A percentile compares a stretch with the other conserved stretches of the same genome.
Conservation (phyloP, 495 filamentous ascomycete genomes). For the Xylaria scruposa region DNA sequence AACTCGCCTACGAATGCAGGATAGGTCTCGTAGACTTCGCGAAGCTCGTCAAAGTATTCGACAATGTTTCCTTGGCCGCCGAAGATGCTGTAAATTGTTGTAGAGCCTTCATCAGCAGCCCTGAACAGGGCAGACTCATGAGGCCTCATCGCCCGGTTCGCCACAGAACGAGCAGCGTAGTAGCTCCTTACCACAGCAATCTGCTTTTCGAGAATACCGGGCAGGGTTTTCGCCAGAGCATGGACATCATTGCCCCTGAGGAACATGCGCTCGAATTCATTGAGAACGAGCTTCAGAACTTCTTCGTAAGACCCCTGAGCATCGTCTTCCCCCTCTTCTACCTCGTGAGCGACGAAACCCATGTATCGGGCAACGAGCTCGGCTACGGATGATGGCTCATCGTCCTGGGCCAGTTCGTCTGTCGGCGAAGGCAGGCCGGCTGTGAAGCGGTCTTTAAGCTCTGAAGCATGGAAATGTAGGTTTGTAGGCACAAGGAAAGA, state of each 20-base stretch:
- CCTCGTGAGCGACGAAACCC: constrained; percentile 82
- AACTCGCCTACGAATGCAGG: constrained; percentile 87
- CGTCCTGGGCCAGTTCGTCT: constrained; percentile 95
- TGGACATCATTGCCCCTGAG: constrained; percentile 96
- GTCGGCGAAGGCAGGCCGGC: constrained; percentile 85
- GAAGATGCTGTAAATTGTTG: constrained; percentile 87
- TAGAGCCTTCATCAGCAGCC: constrained; percentile 78
- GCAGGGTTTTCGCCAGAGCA: constrained; percentile 80
- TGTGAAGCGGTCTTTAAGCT: constrained; percentile 86
- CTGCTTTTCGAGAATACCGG: constrained; percentile 90
- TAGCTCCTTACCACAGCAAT: constrained; percentile 84
- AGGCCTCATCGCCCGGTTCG: constrained; percentile 79
- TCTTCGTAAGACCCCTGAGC: constrained; percentile 82
- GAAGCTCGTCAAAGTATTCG: constrained; percentile 97
- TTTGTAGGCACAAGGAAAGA: constrained; percentile 93
- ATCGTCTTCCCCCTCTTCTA: constrained; percentile 90
- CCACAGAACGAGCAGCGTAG: constrained; percentile 84
- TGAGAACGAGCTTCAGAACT: constrained; percentile 84
- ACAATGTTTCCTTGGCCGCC: constrained; percentile 99
- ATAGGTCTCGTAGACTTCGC: constrained; percentile 89
- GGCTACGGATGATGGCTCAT: constrained; percentile 90
- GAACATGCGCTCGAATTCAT: constrained; percentile 95
- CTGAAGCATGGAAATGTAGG: constrained; percentile 92
- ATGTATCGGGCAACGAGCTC: constrained; percentile 94
- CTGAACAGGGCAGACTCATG: constrained; percentile 94